Percentiles rank a stretch among this genome's conserved stretches.
phyloP scores from a whole-genome alignment of 805 yeast species.

The Pichia exigua region DNA sequence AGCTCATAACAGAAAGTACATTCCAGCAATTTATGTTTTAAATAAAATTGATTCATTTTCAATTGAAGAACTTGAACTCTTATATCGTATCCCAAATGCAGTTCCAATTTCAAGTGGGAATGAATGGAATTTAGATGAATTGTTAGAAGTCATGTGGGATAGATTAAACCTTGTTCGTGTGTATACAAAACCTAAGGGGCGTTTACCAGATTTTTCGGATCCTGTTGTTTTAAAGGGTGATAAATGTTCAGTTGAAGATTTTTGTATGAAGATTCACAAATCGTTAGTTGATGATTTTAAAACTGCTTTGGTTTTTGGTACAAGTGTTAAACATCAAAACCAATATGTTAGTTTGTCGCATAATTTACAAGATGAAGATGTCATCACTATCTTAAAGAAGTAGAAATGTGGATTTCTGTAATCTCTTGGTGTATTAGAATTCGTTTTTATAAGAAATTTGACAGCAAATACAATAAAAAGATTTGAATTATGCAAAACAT shows the following conservation, averaged over 20 bases:
- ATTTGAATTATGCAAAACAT: too few species aligned
- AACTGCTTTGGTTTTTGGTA: constrained; percentile 87
- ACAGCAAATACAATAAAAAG: background rate
- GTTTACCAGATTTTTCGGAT: constrained; percentile 85
- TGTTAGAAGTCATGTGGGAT: constrained; percentile 93
- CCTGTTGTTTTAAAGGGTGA: constrained; percentile 88
- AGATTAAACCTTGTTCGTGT: constrained; percentile 85
- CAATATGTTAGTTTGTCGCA: constrained; percentile 90
- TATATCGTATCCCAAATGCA: constrained; percentile 91
- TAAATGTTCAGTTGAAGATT: constrained; percentile 84
- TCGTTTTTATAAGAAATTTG: background rate
- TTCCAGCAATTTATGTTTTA: constrained; percentile 90
- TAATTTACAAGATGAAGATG: constrained; percentile 88
- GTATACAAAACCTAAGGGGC: constrained; percentile 95
- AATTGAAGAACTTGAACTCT: constrained; percentile 82
- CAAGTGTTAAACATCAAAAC: constrained; percentile 95
- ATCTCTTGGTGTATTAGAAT: background rate
- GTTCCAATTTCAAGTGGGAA: constrained; percentile 94
- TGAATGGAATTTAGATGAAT: constrained; percentile 96
- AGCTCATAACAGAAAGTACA: constrained; percentile 82
- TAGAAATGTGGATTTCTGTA: constrained; percentile 19
- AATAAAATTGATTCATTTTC: constrained; percentile 95
- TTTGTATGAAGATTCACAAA: constrained; percentile 94
- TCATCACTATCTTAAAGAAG: constrained; percentile 86
- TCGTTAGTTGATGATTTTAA: constrained; percentile 88